phyloP scores from a whole-genome alignment of 2,329 filamentous ascomycete species.

The Microcyclospora tardicrescens region DNA sequence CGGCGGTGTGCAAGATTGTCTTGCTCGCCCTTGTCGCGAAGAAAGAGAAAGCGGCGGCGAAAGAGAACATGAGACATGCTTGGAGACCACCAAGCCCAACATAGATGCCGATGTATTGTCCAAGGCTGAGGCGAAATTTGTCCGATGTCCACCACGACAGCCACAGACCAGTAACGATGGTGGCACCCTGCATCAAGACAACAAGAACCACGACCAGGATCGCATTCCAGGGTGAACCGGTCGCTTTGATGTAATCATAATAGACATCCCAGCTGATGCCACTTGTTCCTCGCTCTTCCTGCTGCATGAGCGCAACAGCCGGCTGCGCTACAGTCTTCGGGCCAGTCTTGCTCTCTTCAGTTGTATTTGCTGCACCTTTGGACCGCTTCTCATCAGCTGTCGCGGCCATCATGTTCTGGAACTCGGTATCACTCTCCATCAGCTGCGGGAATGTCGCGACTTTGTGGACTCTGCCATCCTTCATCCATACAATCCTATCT shows the following conservation, averaged over 20 bases:
- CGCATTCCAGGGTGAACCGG: constrained; percentile 50
- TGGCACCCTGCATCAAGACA: constrained; percentile 53
- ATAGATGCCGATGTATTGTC: constrained; percentile 69
- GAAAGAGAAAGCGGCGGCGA: neutral
- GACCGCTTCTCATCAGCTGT: constrained; percentile 20
- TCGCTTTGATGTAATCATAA: constrained; percentile 38
- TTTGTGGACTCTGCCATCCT: constrained; percentile 69
- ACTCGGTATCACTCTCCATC: constrained; percentile 44
- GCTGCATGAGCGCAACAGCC: constrained; percentile 49
- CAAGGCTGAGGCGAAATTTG: constrained; percentile 46
- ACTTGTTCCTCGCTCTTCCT: constrained; percentile 37
- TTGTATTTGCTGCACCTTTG: constrained; percentile 24
- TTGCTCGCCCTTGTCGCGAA: constrained; percentile 64
- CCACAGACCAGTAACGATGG: constrained; percentile 75
- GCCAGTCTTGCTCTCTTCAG: constrained; percentile 45
- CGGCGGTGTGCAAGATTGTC: constrained; percentile 63
- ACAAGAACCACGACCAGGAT: constrained; percentile 43
- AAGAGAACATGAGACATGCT: constrained; percentile 65
- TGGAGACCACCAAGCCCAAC: constrained; percentile 61
- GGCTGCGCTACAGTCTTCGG: constrained; percentile 21
- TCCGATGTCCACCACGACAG: constrained; percentile 78
- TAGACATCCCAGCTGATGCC: too few species aligned
- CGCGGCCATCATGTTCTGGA: constrained; percentile 58
- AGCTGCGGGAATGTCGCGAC: constrained; percentile 83
- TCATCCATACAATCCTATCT: constrained; percentile 88